phyloP scores from a whole-genome alignment of 305 asterid genomes.

The Andrographis paniculata region DNA sequence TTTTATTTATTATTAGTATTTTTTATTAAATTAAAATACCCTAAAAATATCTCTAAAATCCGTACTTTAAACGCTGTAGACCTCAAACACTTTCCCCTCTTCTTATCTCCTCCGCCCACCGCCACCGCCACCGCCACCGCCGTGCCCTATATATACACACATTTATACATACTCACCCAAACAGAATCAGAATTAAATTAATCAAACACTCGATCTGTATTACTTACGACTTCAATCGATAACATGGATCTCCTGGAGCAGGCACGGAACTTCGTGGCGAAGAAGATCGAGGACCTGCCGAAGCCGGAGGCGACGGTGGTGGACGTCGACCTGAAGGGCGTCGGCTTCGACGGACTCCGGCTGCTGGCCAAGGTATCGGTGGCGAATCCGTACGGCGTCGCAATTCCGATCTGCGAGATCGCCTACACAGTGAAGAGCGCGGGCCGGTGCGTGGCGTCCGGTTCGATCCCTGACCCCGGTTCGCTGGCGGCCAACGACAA shows the following conservation, averaged over 20 bases:
- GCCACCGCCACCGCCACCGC: too few species aligned
- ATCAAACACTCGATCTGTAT: too few species aligned
- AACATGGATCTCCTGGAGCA: slow-evolving; percentile 47
- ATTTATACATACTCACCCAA: too few species aligned
- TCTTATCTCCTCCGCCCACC: too few species aligned
- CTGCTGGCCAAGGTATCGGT: slow-evolving; percentile 54
- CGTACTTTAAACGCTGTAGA: too few species aligned
- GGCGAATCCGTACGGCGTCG: slow-evolving; percentile 49
- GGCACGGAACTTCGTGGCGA: slow-evolving; percentile 46
- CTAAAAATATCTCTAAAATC: too few species aligned
- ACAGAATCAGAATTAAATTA: too few species aligned
- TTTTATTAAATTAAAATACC: too few species aligned
- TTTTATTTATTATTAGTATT: too few species aligned
- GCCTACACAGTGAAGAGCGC: slow-evolving; percentile 43
- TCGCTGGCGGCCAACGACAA: slow-evolving; percentile 46
- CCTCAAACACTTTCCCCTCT: too few species aligned
- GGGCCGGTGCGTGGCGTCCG: slow-evolving; percentile 30
- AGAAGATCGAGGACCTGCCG: slow-evolving; percentile 33
- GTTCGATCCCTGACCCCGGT: slow-evolving; percentile 71
- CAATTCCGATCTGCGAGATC: slow-evolving; percentile 68
- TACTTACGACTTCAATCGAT: too few species aligned
- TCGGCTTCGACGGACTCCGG: slow-evolving; percentile 42
- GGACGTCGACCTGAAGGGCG: slow-evolving; percentile 60
- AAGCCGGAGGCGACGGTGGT: slow-evolving; percentile 54
- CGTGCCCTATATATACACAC: too few species aligned